Evolutionary conservation across 179 eudicot species (phyloP).

Genomic region (Corrigiola litoralis): DNA sequence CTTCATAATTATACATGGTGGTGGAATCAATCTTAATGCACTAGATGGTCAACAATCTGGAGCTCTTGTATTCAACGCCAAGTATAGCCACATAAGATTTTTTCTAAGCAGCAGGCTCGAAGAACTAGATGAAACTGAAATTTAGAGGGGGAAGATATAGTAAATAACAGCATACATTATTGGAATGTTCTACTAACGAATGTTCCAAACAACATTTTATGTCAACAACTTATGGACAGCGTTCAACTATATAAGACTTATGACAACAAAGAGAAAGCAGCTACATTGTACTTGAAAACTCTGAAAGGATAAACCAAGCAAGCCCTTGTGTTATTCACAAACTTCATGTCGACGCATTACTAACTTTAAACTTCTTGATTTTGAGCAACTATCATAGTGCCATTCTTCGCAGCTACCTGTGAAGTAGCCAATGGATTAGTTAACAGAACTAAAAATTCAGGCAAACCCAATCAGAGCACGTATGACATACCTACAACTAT

Average conservation of each 20-base stretch:
- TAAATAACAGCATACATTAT: too few species aligned
- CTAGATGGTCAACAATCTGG: too few species aligned
- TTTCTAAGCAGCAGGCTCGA: too few species aligned
- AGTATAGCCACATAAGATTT: too few species aligned
- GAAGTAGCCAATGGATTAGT: not conserved
- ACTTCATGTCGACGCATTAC: slow-evolving; percentile 35
- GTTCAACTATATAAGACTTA: not conserved
- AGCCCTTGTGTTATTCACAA: slow-evolving; percentile 13
- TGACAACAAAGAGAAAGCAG: not conserved
- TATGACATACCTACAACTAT: too few species aligned
- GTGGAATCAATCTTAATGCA: too few species aligned
- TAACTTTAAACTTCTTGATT: slow-evolving; percentile 14
- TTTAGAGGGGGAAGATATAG: too few species aligned
- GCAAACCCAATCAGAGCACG: not conserved
- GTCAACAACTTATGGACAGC: not conserved
- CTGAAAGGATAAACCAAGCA: not conserved
- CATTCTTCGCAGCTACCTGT: slow-evolving; percentile 12
- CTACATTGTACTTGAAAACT: slow-evolving; percentile 3
- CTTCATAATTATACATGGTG: too few species aligned
- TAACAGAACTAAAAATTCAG: not conserved
- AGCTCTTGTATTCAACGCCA: too few species aligned
- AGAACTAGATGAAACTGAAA: too few species aligned
- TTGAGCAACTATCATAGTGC: slow-evolving; percentile 9
- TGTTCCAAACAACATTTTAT: not conserved
- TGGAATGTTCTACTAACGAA: not conserved